Conservation (phyloP, 1,139 yeast species). For the Yamadazyma diospyri region DNA sequence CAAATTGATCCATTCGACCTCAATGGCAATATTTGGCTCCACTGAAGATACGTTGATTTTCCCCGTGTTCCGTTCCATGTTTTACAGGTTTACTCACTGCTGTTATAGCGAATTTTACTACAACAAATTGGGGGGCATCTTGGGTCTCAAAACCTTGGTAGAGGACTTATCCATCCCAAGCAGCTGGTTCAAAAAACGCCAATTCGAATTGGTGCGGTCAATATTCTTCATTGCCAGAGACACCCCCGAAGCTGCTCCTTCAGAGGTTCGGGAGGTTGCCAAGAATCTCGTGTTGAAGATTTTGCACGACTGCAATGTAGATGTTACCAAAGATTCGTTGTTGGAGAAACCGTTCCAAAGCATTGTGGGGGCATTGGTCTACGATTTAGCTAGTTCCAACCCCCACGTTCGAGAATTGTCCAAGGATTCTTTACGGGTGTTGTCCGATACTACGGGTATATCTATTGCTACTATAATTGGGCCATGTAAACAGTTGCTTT, state of each 20-base stretch:
- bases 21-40: constrained; percentile 64
- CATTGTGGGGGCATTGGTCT: constrained; percentile 80
- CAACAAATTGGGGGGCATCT: constrained; percentile 82
- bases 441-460: constrained; percentile 68
- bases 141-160: constrained; percentile 75
- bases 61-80: constrained; percentile 72
- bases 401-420: constrained; percentile 80
- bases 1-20: constrained; percentile 57
- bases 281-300: constrained; percentile 61
- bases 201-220: constrained; percentile 81
- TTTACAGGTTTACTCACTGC: constrained; percentile 80
- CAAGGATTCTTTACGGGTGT: constrained; percentile 61
- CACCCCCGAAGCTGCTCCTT: constrained; percentile 86
- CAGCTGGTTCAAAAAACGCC: constrained; percentile 71
- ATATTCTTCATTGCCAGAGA: constrained; percentile 88
- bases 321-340: constrained; percentile 56
- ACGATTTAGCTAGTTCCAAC: constrained; percentile 88
- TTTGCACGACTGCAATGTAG: constrained; percentile 61
- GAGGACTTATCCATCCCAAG: constrained; percentile 66
- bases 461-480: constrained; percentile 72
- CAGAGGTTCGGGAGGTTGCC: constrained; percentile 70
- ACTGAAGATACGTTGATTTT: constrained; percentile 64
- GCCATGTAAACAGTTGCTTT: constrained; percentile 75
- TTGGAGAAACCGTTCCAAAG: constrained; percentile 76
- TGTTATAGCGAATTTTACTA: constrained; percentile 89